Percentiles rank a stretch among this genome's conserved stretches.
phyloP scores from a whole-genome alignment of 2,329 filamentous ascomycete genomes.

The Trichoderma afroharzianum region DNA sequence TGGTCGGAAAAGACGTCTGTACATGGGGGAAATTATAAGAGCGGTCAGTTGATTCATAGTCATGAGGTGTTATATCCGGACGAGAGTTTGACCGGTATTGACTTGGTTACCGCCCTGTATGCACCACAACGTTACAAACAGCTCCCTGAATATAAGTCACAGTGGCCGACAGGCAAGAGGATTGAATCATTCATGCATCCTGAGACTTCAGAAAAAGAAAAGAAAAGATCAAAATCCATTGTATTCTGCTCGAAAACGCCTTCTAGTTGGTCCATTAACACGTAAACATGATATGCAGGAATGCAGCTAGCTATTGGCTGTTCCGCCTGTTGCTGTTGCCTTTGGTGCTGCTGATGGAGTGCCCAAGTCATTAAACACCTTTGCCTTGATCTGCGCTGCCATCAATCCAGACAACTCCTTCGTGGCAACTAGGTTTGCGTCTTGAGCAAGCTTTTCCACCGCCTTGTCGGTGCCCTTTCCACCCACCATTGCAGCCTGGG shows the following conservation, averaged over 20 bases:
- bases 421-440: constrained; percentile 57
- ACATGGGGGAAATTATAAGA: neutral
- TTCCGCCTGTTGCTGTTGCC: neutral
- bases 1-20: neutral
- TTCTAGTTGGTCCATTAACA: neutral
- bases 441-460: constrained; percentile 57
- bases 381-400: constrained; percentile 60
- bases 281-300: neutral
- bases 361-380: constrained; percentile 53
- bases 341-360: neutral
- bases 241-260: neutral
- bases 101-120: neutral
- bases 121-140: neutral
- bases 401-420: constrained; percentile 62
- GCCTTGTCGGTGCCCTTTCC: constrained; percentile 39
- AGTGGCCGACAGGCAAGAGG: neutral
- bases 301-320: neutral
- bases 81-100: neutral
- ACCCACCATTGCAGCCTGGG: constrained; percentile 28
- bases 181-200: neutral
- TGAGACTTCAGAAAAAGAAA: neutral
- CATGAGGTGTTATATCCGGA: neutral
- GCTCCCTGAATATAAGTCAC: neutral
- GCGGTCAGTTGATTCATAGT: neutral
- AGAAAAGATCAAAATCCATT: neutral